Conservation (phyloP, 345 rosid species). For the Bruguiera parviflora region DNA sequence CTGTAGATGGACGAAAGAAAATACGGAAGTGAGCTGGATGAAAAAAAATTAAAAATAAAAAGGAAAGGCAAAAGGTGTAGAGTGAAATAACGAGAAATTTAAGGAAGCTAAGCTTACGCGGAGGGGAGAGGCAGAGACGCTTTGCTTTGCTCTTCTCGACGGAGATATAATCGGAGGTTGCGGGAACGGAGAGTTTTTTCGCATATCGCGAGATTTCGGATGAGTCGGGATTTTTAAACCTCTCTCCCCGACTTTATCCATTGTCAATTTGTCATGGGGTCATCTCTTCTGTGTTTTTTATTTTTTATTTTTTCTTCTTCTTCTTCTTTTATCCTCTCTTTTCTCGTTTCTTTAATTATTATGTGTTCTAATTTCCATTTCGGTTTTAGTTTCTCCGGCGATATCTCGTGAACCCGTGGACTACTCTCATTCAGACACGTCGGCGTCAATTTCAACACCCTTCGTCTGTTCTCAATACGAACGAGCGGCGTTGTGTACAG, state of each 20-base stretch:
- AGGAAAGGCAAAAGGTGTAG: background rate
- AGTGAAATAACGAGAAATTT: slow-evolving; percentile 37
- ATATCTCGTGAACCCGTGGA: slow-evolving; percentile 29
- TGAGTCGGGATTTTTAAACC: background rate
- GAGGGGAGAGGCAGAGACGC: slow-evolving; percentile 25
- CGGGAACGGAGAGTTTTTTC: slow-evolving; percentile 17
- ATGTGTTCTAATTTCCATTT: background rate
- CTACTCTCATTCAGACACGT: slow-evolving; percentile 4
- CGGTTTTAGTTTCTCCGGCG: slow-evolving; percentile 25
- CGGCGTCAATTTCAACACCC: background rate
- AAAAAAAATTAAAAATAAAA: background rate
- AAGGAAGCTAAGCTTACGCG: slow-evolving; percentile 22
- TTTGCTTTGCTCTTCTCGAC: slow-evolving; percentile 30
- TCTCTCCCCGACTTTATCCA: too few relatives aligned
- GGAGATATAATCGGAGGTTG: slow-evolving; percentile 45
- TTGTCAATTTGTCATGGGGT: slow-evolving; percentile 13
- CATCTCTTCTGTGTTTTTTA: slow-evolving; percentile 1
- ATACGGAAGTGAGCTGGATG: too few relatives aligned
- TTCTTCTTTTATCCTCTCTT: background rate
- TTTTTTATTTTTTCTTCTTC: background rate
- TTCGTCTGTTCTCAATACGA: background rate
- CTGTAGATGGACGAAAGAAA: too few relatives aligned
- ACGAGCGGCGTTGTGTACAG: too few relatives aligned
- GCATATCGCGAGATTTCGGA: slow-evolving; percentile 50
- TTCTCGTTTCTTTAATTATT: slow-evolving; percentile 15